These are phyloP conservation scores for Scytalidium lignicola DNA, from an alignment of 2,329 filamentous ascomycete species.

Conservation along the genomic window DNA sequence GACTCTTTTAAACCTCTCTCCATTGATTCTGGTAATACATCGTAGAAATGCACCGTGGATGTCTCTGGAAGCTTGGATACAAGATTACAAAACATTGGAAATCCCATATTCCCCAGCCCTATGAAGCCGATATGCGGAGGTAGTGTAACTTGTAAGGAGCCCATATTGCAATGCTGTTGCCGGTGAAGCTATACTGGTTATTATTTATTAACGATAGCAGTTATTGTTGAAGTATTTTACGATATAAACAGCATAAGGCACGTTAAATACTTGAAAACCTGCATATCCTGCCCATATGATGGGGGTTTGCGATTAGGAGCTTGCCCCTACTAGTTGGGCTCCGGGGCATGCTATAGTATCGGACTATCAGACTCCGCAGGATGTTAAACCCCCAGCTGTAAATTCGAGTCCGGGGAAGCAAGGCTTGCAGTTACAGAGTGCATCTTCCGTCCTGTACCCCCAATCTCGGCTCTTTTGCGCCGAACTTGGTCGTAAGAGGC, in stretches of 20 bases:
- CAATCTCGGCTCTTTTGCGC: neutral
- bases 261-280: neutral
- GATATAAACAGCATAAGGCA: neutral
- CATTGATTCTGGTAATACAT: neutral
- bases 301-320: neutral
- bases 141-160: neutral
- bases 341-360: neutral
- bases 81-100: slow-evolving; percentile 64
- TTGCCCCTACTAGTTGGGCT: neutral
- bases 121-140: slow-evolving; percentile 39
- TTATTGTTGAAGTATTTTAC: neutral
- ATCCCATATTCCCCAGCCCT: slow-evolving; percentile 44
- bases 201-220: neutral
- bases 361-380: neutral
- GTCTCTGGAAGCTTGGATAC: slow-evolving; percentile 50
- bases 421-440: neutral
- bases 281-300: no score
- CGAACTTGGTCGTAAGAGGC: neutral
- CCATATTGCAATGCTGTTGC: neutral
- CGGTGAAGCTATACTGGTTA: no score
- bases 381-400: neutral
- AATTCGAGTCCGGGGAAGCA: neutral
- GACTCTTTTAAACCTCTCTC: slow-evolving; percentile 3
- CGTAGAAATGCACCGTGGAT: slow-evolving; percentile 2
- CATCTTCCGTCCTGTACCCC: neutral